These are phyloP conservation scores for Aspergillus campestris DNA, from an alignment of 495 filamentous ascomycete species.

Conservation along the genomic window DNA sequence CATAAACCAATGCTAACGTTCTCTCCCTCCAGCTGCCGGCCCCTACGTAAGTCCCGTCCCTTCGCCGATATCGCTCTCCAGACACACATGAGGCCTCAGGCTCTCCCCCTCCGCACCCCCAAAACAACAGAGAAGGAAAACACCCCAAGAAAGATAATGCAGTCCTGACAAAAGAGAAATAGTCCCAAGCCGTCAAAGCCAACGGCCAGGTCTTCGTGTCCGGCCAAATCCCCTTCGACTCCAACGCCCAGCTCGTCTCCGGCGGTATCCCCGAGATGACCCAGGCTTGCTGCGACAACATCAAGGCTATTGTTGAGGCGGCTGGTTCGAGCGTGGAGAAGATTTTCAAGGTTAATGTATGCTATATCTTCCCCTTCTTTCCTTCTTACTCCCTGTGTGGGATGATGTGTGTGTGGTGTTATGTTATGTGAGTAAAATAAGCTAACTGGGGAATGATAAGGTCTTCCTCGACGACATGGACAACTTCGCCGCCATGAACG, in stretches of 20 bases:
- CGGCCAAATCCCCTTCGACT: conserved; percentile 81
- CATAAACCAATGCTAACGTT: conserved; percentile 27
- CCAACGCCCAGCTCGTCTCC: conserved; percentile 61
- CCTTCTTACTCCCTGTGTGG: background rate
- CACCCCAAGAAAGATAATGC: conserved; percentile 2
- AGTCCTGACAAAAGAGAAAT: conserved; percentile 3
- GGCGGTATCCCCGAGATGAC: conserved; percentile 74
- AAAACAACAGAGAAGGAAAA: conserved; percentile 1
- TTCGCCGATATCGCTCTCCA: conserved; percentile 1
- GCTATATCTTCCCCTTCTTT: conserved; percentile 34
- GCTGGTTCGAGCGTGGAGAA: conserved; percentile 67
- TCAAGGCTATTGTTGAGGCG: conserved; percentile 66
- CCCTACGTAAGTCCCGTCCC: conserved; percentile 43
- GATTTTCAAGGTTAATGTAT: conserved; percentile 65
- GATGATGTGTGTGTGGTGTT: background rate
- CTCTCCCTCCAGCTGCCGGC: conserved; percentile 37
- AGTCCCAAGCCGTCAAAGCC: conserved; percentile 88
- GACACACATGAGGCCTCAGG: conserved; percentile 1
- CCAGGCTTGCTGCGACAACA: conserved; percentile 63
- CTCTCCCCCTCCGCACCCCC: background rate
- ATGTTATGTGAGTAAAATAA: background rate
- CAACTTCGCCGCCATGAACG: conserved; percentile 81
- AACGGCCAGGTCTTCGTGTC: conserved; percentile 82
- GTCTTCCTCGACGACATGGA: conserved; percentile 82
- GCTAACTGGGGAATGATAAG: conserved; percentile 19